Percentiles rank a stretch among this genome's conserved stretches.
Conservation (phyloP, 2,329 filamentous ascomycete species). For the Xylariaceae sp. region DNA sequence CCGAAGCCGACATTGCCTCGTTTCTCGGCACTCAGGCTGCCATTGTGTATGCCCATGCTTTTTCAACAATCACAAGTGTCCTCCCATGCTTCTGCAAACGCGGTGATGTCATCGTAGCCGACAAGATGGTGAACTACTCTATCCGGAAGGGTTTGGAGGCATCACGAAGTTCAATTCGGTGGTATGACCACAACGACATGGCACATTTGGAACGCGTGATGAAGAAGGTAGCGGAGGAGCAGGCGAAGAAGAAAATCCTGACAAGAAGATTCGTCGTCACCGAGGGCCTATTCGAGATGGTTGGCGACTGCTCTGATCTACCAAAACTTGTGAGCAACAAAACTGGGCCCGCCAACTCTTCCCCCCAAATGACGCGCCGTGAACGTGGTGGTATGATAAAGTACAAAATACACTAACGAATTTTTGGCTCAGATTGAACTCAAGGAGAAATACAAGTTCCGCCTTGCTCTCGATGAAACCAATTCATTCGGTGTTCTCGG, state of each 20-base stretch:
- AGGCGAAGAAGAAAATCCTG: slow-evolving; percentile 76
- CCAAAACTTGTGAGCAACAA: slow-evolving; percentile 65
- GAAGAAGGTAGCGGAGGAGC: slow-evolving; percentile 80
- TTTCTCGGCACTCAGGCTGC: slow-evolving; percentile 84
- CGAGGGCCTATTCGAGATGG: slow-evolving; percentile 87
- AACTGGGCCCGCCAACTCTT: not conserved
- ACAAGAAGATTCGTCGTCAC: slow-evolving; percentile 94
- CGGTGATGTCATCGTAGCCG: slow-evolving; percentile 94
- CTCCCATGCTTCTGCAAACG: slow-evolving; percentile 97
- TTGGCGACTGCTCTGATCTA: slow-evolving; percentile 78
- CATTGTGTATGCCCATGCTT: slow-evolving; percentile 94
- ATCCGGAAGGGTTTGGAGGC: slow-evolving; percentile 94
- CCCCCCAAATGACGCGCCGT: slow-evolving; percentile 27
- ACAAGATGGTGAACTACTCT: slow-evolving; percentile 87
- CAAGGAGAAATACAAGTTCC: slow-evolving; percentile 96
- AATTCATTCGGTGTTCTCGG: slow-evolving; percentile 96
- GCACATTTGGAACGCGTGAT: slow-evolving; percentile 84
- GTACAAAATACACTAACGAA: slow-evolving; percentile 8
- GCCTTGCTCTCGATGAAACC: slow-evolving; percentile 93
- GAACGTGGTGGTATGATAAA: not conserved
- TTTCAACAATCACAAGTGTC: slow-evolving; percentile 94
- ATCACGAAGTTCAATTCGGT: slow-evolving; percentile 81
- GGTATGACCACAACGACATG: slow-evolving; percentile 97
- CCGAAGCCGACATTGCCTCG: slow-evolving; percentile 86
- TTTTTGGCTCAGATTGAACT: slow-evolving; percentile 68